phyloP scores from a whole-genome alignment of 257 asterid species.

The Solanum microdontum region DNA sequence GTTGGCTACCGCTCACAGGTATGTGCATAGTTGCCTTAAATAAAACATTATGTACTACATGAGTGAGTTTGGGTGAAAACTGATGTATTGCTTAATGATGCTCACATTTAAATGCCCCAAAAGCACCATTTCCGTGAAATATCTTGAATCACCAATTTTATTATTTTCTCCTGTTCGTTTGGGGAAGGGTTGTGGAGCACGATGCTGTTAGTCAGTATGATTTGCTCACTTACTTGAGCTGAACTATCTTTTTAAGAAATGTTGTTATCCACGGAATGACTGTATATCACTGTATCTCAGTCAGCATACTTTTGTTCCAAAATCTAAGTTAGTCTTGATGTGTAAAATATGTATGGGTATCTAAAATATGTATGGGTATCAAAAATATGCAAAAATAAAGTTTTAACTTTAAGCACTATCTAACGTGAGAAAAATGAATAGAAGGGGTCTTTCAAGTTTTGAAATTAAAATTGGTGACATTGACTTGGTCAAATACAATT shows the following conservation, averaged over 20 bases:
- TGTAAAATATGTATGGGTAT: background rate
- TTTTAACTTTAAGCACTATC: background rate
- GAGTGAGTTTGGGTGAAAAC: background rate
- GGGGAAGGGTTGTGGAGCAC: background rate
- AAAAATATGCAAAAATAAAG: background rate
- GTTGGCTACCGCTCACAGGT: constrained; percentile 82
- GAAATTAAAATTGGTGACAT: background rate
- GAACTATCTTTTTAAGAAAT: background rate
- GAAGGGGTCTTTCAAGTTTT: background rate
- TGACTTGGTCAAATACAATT: background rate
- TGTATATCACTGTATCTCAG: background rate
- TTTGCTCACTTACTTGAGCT: background rate
- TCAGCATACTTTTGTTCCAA: background rate
- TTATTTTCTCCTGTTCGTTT: background rate
- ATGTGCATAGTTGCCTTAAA: background rate
- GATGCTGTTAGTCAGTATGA: background rate
- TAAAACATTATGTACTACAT: background rate
- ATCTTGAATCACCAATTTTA: background rate
- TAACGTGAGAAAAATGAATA: background rate
- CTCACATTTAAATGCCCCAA: background rate
- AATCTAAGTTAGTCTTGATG: background rate
- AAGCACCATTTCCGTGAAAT: background rate
- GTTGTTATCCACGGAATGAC: background rate
- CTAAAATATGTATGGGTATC: background rate
- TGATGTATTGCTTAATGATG: background rate